Evolutionary conservation across 345 rosid genomes (phyloP).

Genomic region (Moricandia arvensis): DNA sequence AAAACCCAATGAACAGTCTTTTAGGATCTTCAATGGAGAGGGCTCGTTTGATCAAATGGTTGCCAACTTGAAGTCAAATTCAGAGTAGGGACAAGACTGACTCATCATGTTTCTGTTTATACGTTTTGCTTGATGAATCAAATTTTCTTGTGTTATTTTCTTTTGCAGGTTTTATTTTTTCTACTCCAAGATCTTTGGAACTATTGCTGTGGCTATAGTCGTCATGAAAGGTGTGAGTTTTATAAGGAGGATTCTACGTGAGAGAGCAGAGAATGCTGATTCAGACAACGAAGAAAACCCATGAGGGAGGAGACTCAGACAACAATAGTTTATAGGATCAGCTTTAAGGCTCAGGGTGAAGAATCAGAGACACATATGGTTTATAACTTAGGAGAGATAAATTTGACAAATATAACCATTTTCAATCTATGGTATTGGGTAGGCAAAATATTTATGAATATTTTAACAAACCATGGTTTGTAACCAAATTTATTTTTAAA

Average conservation of each 20-base stretch:
- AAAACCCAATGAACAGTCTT: not conserved
- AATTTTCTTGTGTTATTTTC: not conserved
- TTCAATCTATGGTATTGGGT: not conserved
- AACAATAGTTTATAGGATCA: not conserved
- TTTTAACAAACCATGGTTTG: not conserved
- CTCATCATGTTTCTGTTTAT: not conserved
- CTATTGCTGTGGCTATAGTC: not conserved
- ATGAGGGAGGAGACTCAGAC: not conserved
- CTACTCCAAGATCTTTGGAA: not conserved
- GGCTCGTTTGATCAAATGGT: conserved; percentile 12
- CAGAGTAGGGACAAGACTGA: conserved; percentile 12
- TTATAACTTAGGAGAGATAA: not conserved
- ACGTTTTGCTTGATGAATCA: not conserved
- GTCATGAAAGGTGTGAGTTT: not conserved
- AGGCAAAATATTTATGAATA: not conserved
- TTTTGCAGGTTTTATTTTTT: not conserved
- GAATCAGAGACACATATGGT: not conserved
- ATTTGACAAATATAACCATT: not conserved
- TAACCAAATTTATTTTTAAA: not conserved
- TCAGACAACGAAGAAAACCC: not conserved
- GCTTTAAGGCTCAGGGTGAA: not conserved
- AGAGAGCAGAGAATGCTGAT: not conserved
- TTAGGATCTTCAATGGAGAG: not conserved
- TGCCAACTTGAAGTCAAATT: not conserved
- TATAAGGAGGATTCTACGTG: not conserved